Base-by-base conservation (phyloP, 2,329 filamentous ascomycete genomes). In the Fusarium continuum region DNA sequence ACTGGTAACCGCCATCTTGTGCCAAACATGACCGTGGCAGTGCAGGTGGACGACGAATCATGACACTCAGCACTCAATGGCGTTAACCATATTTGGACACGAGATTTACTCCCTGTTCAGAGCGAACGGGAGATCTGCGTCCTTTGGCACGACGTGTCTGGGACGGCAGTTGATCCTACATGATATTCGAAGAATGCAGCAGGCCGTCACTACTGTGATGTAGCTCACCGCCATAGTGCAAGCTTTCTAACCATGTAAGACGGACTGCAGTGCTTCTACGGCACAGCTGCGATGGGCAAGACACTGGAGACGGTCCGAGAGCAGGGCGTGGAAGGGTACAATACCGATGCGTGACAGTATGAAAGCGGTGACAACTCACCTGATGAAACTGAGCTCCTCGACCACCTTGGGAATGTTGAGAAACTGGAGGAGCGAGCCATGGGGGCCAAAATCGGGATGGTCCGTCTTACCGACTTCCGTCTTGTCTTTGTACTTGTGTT, bases 331-430 rank as follows among this genome's bases (percentile, higher is more conserved):
- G 31, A 31, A 50, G 14, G 19, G n/a, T 17, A 32, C 17, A 26
- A 13, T 36, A 28, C 26, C 22, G 38, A 40, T 38, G 29, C 20
- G 26, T 20, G 23, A 47, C 19, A 39, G 16, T 44, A 41, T 35
- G 59, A 43, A 46, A 41, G 43, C 22, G 6, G 26, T 46, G 36
- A 41, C 20, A 25, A 69, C 88, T 80, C 76, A 92, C 90, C 88
- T 85, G 26, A 93, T 76, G 72, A 93, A 93, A 69, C 87, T 90
- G 65, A 93, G 79, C 66, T 89, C 84, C 70, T 91, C 87, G 13
- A 90, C 82, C 10, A 92, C 82, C 44, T 83, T 82, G 48, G 80
- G 78, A 39, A 88, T 77, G 28, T 82, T 80, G 29, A 78, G 76
- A 72, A 92, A 93, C 16, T 80, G 76, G 39, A 92, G 73, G n/a